Percentiles rank a stretch among this genome's conserved stretches.
phyloP scores from a whole-genome alignment of 768 basidiomycete species.

The Gymnopilus junonius region DNA sequence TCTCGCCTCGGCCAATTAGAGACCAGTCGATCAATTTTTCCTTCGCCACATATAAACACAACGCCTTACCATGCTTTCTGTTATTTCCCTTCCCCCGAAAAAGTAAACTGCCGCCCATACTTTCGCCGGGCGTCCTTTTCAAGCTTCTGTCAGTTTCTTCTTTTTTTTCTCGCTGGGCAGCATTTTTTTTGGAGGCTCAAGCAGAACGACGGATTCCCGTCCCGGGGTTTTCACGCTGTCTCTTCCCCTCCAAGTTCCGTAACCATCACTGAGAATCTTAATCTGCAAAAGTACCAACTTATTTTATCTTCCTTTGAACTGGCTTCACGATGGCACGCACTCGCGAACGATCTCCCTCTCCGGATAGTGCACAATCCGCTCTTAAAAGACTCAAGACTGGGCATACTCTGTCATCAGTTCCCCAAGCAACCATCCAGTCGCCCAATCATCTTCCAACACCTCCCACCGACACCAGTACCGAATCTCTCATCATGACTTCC shows the following conservation, averaged over 20 bases:
- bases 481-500: constrained; percentile 18
- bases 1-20: constrained; percentile 6
- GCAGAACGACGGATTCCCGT: neutral
- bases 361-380: constrained; percentile 24
- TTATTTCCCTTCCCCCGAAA: neutral
- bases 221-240: constrained; percentile 3
- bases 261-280: neutral
- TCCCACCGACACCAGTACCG: constrained; percentile 18
- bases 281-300: neutral
- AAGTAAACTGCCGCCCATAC: neutral
- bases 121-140: neutral
- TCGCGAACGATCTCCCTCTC: constrained; percentile 40
- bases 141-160: neutral
- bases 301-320: neutral
- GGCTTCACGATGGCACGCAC: constrained; percentile 37
- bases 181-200: neutral
- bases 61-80: neutral
- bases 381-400: constrained; percentile 34
- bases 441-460: constrained; percentile 14
- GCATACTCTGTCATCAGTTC: constrained; percentile 34
- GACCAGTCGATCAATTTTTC: constrained; percentile 15
- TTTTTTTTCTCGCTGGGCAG: neutral
- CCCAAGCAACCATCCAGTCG: neutral
- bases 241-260: neutral
- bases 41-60: constrained; percentile 9